Percentiles rank a stretch among this genome's conserved stretches.
phyloP scores from a whole-genome alignment of 306 rosid genomes.

The Arachis hypogaea region DNA sequence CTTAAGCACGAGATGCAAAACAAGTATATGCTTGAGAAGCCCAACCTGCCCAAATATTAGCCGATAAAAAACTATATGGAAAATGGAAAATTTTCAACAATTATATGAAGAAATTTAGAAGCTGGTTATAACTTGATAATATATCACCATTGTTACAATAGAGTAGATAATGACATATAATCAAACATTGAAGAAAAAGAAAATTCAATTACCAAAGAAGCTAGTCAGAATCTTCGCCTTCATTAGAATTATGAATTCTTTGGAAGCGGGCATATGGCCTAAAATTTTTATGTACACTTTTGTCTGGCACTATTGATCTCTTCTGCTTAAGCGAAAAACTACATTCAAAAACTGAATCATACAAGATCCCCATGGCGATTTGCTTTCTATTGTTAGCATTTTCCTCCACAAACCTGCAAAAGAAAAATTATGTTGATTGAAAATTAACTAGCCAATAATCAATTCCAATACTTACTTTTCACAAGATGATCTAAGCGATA shows the following conservation, averaged over 20 bases:
- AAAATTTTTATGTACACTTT: constrained; percentile 42
- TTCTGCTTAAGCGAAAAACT: constrained; percentile 68
- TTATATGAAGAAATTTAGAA: too few relatives aligned
- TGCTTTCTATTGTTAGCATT: constrained; percentile 55
- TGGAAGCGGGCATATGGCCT: constrained; percentile 72
- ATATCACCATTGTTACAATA: too few relatives aligned
- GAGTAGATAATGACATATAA: too few relatives aligned
- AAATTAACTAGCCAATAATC: constrained; percentile 11
- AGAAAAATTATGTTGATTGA: constrained; percentile 11
- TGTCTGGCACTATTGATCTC: constrained; percentile 62
- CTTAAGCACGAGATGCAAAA: too few relatives aligned
- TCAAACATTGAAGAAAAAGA: too few relatives aligned
- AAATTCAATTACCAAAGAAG: too few relatives aligned
- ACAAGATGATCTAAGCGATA: constrained; percentile 15
- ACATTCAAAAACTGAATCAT: constrained; percentile 64
- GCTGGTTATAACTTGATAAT: too few relatives aligned
- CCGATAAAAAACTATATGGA: too few relatives aligned
- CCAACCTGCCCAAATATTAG: too few relatives aligned
- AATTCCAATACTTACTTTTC: constrained; percentile 9
- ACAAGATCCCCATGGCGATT: constrained; percentile 73
- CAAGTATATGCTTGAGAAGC: too few relatives aligned
- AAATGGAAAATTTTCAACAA: too few relatives aligned
- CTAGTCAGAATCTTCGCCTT: too few relatives aligned
- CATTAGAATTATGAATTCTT: constrained; percentile 5
- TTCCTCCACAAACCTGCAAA: constrained; percentile 63